Evolutionary conservation across 306 rosid genomes (phyloP), one percentile per base, ranked within the genome.

Genomic region (Ormosia emarginata): DNA sequence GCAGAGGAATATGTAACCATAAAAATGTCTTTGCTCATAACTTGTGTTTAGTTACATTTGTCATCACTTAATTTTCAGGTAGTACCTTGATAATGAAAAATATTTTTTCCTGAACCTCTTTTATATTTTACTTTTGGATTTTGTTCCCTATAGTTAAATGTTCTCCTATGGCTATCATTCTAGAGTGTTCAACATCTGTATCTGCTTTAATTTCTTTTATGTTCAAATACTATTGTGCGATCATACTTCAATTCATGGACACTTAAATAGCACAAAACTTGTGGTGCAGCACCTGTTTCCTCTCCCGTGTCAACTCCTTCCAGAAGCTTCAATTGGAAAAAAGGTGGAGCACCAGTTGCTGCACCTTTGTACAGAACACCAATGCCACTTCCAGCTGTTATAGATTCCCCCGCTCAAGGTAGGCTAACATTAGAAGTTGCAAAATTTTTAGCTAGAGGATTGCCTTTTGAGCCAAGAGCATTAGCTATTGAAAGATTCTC

Each of bases 301-400:
- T 62, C 94, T 80, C 93, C 91, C 66, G 64, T 18, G 4, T 75
- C 89, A 41, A 71, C 88, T 79, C 87, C 90, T 79, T 82, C 90
- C 11, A 46, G 89, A 37, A 86, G 66, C 55, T 40, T 43, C 50
- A 56, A 68, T 36, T 37, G 83, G 86, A 41, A 41, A 65, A 84
- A 72, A 62, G 71, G 58, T 63, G 65, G 80, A 78, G 41, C 63
- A 6, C 92, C 92, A 0, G 72, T 44, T 78, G 75, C 85, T 73
- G 90, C 90, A 40, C 91, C 91, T 68, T 83, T 69, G 59, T 52
- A 15, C 53, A 71, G 73, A 88, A 57, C 80, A 55, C 83, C 85
- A 47, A 83, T 66, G 71, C 85, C 88, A 66, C 39, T 82, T 49
- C 81, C 89, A 15, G 85, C 84, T 52, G 64, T 43, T 13, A 71